Percentiles rank a stretch among this genome's conserved stretches.
Conservation (phyloP, 78 protist species). For the Planoprotostelium fungivorum region DNA sequence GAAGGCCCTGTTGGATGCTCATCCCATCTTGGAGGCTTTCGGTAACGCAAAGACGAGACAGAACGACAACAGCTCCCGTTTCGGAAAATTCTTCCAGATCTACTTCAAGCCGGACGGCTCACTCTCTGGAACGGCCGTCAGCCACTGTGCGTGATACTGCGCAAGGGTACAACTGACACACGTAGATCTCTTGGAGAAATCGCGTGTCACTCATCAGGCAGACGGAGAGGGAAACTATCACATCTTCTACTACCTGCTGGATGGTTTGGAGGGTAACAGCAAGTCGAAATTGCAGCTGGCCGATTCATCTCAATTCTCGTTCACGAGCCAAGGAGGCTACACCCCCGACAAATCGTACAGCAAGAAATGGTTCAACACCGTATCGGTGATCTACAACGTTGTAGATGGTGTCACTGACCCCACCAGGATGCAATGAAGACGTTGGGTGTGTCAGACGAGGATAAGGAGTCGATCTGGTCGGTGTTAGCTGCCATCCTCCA, state of each 20-base stretch:
- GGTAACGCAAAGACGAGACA: slow-evolving; percentile 96
- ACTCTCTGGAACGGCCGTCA: slow-evolving; percentile 64
- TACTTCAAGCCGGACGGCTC: slow-evolving; percentile 74
- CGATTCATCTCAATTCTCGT: not conserved
- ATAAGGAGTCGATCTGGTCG: slow-evolving; percentile 20
- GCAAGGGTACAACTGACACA: not conserved
- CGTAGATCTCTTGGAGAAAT: slow-evolving; percentile 62
- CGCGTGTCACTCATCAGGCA: slow-evolving; percentile 78
- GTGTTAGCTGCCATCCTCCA: slow-evolving; percentile 49
- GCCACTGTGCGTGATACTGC: not conserved
- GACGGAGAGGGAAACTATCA: slow-evolving; percentile 76
- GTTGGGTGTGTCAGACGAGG: slow-evolving; percentile 34
- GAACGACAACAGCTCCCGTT: slow-evolving; percentile 94
- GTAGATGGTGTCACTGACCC: not conserved
- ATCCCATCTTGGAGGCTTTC: slow-evolving; percentile 91
- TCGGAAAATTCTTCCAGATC: slow-evolving; percentile 76
- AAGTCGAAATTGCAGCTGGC: not conserved
- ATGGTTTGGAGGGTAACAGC: slow-evolving; percentile 31
- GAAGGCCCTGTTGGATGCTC: slow-evolving; percentile 64
- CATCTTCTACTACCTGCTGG: slow-evolving; percentile 87
- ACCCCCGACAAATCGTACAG: not conserved
- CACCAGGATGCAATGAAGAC: slow-evolving; percentile 40
- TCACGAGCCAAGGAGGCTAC: not conserved
- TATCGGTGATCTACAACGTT: not conserved
- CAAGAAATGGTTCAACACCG: not conserved